Evolutionary conservation across 2,329 filamentous ascomycete genomes (phyloP), one percentile per base, ranked within the genome.

Genomic region (Pyrenophora tritici-repentis): DNA sequence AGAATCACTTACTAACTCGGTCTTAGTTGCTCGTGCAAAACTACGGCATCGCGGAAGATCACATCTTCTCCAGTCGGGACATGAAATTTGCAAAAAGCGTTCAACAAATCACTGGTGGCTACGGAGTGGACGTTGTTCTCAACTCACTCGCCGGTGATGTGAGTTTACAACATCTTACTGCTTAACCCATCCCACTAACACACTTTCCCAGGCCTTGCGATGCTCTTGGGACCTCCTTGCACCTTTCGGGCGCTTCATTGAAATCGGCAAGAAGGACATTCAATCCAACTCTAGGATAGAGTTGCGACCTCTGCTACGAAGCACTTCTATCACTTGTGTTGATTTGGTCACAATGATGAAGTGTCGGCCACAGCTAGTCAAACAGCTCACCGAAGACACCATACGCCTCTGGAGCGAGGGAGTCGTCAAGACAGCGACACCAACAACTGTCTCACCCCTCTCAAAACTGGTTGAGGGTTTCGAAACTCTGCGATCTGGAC

Each of bases 191-290:
- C 3, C 24, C 2, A 3, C 40, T 42, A 4, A 42, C 40, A 24
- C 4, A 14, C 7, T 24, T 24, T 16, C 8, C 9, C 7, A 66
- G n/a, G 33, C 53, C 3, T 50, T 70, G 8, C 47, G 51, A 14
- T 71, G 71, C 0, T 76, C 73, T 0, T 82, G 76, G 78, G 56
- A 71, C 6, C 78, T 75, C 32, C 65, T 81, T 2, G 78, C 78
- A 1, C 32, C 49, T 22, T 53, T 42, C 24, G 58, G 58, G 12
- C 41, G 40, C 13, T 47, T 57, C 18, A 38, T 58, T 12, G 55
- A 60, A 14, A 58, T 60, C 17, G 55, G 57, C 6, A 56, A 58
- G 24, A 44, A 46, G 13, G 58, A 62, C 13, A 46, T 61, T 13
- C 39, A 34, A 6, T 14, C 37, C 13, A 62, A 62, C 29, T 50